Percentiles rank a stretch among this genome's conserved stretches.
These are phyloP conservation scores for Phytophthora citricola DNA, from an alignment of 352 stramenopile genomes.

Conservation along the genomic window DNA sequence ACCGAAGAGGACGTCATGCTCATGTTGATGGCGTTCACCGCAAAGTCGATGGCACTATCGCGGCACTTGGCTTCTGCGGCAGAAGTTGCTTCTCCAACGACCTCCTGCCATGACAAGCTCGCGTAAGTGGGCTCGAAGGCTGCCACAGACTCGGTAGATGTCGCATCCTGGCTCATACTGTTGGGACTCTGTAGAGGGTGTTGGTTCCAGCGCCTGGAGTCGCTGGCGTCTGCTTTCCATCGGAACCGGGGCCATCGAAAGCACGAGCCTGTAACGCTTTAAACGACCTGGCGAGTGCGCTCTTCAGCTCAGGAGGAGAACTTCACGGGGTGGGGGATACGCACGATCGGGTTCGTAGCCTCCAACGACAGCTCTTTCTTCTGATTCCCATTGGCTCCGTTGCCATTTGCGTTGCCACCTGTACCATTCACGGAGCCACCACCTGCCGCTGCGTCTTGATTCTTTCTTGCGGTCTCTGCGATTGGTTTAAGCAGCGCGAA, in stretches of 20 bases:
- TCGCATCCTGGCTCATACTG: slow-evolving; percentile 44
- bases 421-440: slow-evolving; percentile 34
- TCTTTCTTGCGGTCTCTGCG: slow-evolving; percentile 81
- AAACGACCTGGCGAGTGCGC: slow-evolving; percentile 69
- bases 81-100: slow-evolving; percentile 65
- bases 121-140: slow-evolving; percentile 65
- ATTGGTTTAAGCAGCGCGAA: slow-evolving; percentile 77
- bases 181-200: slow-evolving; percentile 75
- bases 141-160: slow-evolving; percentile 33
- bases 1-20: slow-evolving; percentile 78
- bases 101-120: slow-evolving; percentile 75
- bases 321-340: slow-evolving; percentile 75
- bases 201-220: slow-evolving; percentile 48
- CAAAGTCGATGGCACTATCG: slow-evolving; percentile 78
- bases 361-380: slow-evolving; percentile 85
- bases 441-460: slow-evolving; percentile 60
- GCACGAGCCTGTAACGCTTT: slow-evolving; percentile 76
- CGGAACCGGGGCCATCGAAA: slow-evolving; percentile 55
- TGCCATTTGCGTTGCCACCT: slow-evolving; percentile 29
- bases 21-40: slow-evolving; percentile 78
- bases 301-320: slow-evolving; percentile 77
- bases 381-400: slow-evolving; percentile 45
- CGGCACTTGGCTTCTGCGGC: slow-evolving; percentile 63
- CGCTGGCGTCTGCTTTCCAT: slow-evolving; percentile 46
- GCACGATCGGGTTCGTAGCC: slow-evolving; percentile 74